Conservation (phyloP, 2,329 filamentous ascomycete genomes). For the Pyrenophora seminiperda region DNA sequence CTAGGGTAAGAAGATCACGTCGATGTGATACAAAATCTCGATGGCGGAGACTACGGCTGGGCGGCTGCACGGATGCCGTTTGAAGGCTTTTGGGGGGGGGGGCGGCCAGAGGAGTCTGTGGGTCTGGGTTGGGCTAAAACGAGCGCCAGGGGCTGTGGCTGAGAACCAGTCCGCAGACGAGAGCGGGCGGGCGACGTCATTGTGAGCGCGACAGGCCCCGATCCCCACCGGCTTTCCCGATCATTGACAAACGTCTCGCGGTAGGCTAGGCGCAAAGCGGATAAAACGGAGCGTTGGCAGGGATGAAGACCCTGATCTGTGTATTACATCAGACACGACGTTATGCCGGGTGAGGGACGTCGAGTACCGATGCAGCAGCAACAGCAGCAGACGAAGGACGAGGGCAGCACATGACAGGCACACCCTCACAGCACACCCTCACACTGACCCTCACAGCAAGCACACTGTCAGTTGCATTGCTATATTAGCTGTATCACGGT, state of each 20-base stretch:
- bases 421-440: constrained; percentile 7
- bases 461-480: too few species aligned
- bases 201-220: constrained; percentile 1
- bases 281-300: constrained; percentile 9
- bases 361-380: constrained; percentile 20
- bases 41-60: constrained; percentile 11
- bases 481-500: too few species aligned
- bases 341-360: constrained; percentile 17
- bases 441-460: not conserved
- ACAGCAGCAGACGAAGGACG: not conserved
- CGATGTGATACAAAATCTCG: constrained; percentile 23
- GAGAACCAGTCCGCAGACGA: constrained; percentile 1
- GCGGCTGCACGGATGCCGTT: constrained; percentile 19
- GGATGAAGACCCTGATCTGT: constrained; percentile 30
- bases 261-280: constrained; percentile 1
- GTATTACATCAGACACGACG: constrained; percentile 31
- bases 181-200: constrained; percentile 23
- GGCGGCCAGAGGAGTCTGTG: constrained; percentile 16
- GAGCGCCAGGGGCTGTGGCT: constrained; percentile 24
- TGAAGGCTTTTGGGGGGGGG: constrained; percentile 20
- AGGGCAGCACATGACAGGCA: constrained; percentile 1
- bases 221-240: constrained; percentile 25
- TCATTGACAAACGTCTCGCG: constrained; percentile 12
- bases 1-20: constrained; percentile 9
- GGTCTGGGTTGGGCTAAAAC: constrained; percentile 2